phyloP scores from a whole-genome alignment of 139 green algal species.

The Chlorella vulgaris region DNA sequence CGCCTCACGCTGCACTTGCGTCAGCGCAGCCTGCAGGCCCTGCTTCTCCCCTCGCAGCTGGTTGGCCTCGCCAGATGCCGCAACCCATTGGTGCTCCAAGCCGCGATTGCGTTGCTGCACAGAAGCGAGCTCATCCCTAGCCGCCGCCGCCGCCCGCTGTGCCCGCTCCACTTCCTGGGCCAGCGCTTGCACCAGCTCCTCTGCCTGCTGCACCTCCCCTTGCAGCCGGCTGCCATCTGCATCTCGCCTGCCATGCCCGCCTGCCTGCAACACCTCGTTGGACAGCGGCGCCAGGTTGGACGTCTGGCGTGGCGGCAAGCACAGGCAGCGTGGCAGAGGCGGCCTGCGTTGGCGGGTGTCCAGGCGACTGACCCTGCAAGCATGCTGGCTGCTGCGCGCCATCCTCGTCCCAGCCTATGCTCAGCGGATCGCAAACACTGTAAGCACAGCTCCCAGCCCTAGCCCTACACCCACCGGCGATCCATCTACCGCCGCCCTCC shows the following conservation, averaged over 20 bases:
- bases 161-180: not conserved
- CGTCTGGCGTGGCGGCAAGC: too few species aligned
- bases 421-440: too few species aligned
- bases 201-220: not conserved
- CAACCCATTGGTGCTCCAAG: not conserved
- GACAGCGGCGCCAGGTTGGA: too few species aligned
- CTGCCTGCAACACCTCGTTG: too few species aligned
- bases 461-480: not conserved
- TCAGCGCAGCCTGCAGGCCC: not conserved
- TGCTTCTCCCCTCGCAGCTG: conserved; percentile 2
- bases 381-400: too few species aligned
- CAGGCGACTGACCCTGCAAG: too few species aligned
- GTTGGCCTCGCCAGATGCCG: too few species aligned
- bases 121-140: not conserved
- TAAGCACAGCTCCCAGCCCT: too few species aligned
- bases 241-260: too few species aligned
- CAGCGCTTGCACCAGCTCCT: not conserved
- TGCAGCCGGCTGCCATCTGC: not conserved
- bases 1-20: conserved; percentile 1
- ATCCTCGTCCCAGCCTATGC: too few species aligned
- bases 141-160: not conserved
- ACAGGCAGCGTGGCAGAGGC: too few species aligned
- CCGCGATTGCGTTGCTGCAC: not conserved
- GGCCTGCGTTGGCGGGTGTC: too few species aligned
- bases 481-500: not conserved